Evolutionary conservation across 2,329 filamentous ascomycete genomes (phyloP), one percentile per base, ranked within the genome.

Genomic region (Thelonectria blattea): DNA sequence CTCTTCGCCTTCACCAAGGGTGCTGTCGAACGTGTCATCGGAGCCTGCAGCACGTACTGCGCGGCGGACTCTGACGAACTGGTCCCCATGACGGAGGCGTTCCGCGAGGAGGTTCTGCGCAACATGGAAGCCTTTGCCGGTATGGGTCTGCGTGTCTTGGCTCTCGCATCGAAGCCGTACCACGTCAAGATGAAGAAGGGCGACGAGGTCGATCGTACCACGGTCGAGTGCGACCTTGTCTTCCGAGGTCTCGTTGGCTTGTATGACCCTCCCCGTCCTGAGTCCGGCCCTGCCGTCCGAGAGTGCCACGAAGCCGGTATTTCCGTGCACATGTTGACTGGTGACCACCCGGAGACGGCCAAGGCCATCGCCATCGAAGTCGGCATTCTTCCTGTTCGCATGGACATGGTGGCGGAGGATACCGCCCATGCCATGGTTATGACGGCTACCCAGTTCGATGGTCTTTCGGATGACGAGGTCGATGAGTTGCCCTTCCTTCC

Each of bases 121-220:
- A 90, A 91, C 70, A 91, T 92, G 87, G 88, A 91, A 70, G 79
- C 82, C 1, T 78, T 92, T 20, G 88, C 85, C 20, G 80, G 82
- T 51, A 85, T 88, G 60, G 89, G 89, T 58, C 83, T 91, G 12
- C 86, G 90, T 62, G 89, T 91, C 5, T 80, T 92, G 14, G 86
- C 88, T 6, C 76, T 92, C 1, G 89, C 89, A 43, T 43, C 41
- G 18, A 11, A 82, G 81, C 66, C 79, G 80, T 63, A 71, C 76
- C 69, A 67, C 3, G 72, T 75, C 45, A 60, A 71, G 20, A 68
- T 71, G 34, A 77, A 74, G 52, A 74, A 79, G 48, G 77, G 73
- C 10, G 73, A 37, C 71, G 82, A 11, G 76, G 83, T 8, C 85
- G 89, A 15, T 79, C 80, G 6, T 73, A 80, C 41, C 41, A 43